Evolutionary conservation across 2,329 filamentous ascomycete species (phyloP).

Genomic region (Trichophyton simii): DNA sequence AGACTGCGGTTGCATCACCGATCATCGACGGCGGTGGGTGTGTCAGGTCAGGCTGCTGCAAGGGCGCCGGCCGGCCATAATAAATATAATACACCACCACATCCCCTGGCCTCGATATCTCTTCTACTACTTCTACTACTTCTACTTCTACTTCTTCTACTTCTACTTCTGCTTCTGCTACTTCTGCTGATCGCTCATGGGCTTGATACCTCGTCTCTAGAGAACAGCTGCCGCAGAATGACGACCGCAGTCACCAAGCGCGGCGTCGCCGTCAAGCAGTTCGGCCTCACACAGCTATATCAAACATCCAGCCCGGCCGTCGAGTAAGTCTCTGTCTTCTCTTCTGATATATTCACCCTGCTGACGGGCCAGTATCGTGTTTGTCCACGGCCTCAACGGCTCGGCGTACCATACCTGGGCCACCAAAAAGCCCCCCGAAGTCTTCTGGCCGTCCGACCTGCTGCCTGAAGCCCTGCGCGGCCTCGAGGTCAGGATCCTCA

Average conservation of each 20-base stretch:
- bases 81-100: not conserved
- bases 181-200: not conserved
- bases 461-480: conserved; percentile 48
- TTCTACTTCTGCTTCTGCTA: not conserved
- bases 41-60: conserved; percentile 8
- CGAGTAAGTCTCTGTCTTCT: conserved; percentile 19
- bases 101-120: not conserved
- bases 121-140: not conserved
- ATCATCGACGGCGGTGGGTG: not conserved
- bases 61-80: not conserved
- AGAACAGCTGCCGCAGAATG: not conserved
- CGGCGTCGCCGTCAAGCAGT: conserved; percentile 23
- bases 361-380: conserved; percentile 39
- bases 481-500: conserved; percentile 51
- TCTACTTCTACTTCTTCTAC: not conserved
- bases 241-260: conserved; percentile 4
- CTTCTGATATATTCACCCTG: not conserved
- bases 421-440: conserved; percentile 30
- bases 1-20: not conserved
- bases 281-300: conserved; percentile 33
- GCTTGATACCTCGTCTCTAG: not conserved
- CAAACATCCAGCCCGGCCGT: conserved; percentile 28
- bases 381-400: conserved; percentile 60
- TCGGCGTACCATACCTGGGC: conserved; percentile 52
- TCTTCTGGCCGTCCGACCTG: conserved; percentile 59